Percentiles rank a stretch among this genome's conserved stretches.
phyloP scores from a whole-genome alignment of 2,329 filamentous ascomycete species.

The Hypoxylon sp. region DNA sequence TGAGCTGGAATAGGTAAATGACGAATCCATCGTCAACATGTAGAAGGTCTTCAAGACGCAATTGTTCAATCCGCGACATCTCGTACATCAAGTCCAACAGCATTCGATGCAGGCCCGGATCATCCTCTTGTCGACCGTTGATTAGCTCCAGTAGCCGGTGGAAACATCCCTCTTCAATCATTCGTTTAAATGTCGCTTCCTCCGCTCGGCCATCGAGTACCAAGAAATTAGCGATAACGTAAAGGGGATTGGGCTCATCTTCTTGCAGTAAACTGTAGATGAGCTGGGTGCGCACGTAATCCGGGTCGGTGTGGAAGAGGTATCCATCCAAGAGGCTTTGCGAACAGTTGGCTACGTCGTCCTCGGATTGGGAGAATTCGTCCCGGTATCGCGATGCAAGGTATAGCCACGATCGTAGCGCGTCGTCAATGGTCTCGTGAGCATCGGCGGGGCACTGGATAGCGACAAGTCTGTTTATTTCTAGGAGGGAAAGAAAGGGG shows the following conservation, averaged over 20 bases:
- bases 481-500: constrained; percentile 47
- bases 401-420: constrained; percentile 82
- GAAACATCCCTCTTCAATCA: constrained; percentile 89
- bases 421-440: constrained; percentile 77
- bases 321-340: constrained; percentile 78
- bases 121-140: constrained; percentile 68
- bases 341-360: constrained; percentile 82
- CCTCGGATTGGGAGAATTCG: constrained; percentile 76
- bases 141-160: constrained; percentile 84
- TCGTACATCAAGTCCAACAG: constrained; percentile 92
- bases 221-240: constrained; percentile 83
- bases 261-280: constrained; percentile 91
- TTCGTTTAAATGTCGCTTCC: constrained; percentile 81
- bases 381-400: constrained; percentile 80
- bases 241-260: constrained; percentile 81
- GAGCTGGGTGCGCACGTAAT: constrained; percentile 92
- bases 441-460: constrained; percentile 54
- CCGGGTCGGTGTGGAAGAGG: constrained; percentile 77
- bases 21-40: constrained; percentile 85
- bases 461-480: constrained; percentile 58
- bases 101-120: constrained; percentile 78
- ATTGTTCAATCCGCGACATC: constrained; percentile 89
- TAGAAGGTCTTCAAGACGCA: constrained; percentile 78
- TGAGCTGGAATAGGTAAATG: constrained; percentile 82
- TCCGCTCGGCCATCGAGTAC: constrained; percentile 85